Evolutionary conservation across 2,329 filamentous ascomycete species (phyloP), one percentile per base, ranked within the genome.

Genomic region (Diaporthe caulivora): DNA sequence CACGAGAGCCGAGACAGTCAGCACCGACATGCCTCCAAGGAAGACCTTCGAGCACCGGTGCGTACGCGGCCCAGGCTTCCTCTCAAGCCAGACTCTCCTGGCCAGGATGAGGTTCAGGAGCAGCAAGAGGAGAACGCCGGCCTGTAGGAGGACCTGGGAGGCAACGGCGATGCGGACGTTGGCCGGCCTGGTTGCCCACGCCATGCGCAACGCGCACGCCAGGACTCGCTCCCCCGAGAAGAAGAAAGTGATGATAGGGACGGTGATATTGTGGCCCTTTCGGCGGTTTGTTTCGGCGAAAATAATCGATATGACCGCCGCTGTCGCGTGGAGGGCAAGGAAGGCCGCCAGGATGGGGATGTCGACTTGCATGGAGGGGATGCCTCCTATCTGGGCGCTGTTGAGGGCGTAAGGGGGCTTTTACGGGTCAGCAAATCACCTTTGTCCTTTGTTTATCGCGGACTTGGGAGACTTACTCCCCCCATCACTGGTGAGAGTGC

Each of bases 21-120:
- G 81, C 40, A 84, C 83, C 80, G 91, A 91, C 24, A 94, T 80
- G 26, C 85, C 78, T 73, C 87, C 88, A 81, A 95, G 92, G 37
- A 82, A 70, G 21, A 85, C 76, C 2, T 84, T 86, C 29, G 90
- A 84, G 2, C 83, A 77, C 31, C 82, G 85, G 75, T 89, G 87
- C 93, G 94, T 95, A 72, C 93, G 94, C 37, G 94, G 80, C 3
- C 81, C 80, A 0, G 94, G 94, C 78, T 95, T 92, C 55, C 90
- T 88, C 3, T 92, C 92, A 70, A 95, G 89, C n/a, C 97, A 82
- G 31, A 97, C 87, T 57, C 94, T 91, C 82, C 95, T 93, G 0
- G 92, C 84, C 79, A 95, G 93, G 78, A 97, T 84, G 54, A 97
- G 83, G 83, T 97, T 96, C 82, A 95, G 84, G 78, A 96, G 83